Conservation (phyloP, 2,329 filamentous ascomycete genomes). For the Alternaria novae-zelandiae region DNA sequence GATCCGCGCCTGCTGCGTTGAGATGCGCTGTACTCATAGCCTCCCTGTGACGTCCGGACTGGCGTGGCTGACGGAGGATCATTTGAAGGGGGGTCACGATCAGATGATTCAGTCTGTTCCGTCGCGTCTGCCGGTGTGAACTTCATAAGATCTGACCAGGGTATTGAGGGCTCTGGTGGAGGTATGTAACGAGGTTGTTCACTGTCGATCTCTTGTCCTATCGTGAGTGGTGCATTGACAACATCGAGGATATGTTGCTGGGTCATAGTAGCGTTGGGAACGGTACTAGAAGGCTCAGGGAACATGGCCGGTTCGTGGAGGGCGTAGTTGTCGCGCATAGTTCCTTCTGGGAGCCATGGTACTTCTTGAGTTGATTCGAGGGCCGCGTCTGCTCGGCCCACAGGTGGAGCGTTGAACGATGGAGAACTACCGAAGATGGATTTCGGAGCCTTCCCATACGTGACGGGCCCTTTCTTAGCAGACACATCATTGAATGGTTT, state of each 20-base stretch:
- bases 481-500: background rate
- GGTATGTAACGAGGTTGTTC: constrained; percentile 21
- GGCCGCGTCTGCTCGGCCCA: background rate
- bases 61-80: background rate
- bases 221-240: constrained; percentile 33
- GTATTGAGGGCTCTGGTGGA: constrained; percentile 39
- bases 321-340: constrained; percentile 45
- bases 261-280: constrained; percentile 51
- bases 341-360: constrained; percentile 37
- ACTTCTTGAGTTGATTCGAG: constrained; percentile 2
- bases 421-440: constrained; percentile 1
- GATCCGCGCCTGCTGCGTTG: constrained; percentile 14
- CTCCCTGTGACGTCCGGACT: background rate
- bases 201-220: constrained; percentile 27
- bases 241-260: constrained; percentile 50
- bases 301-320: constrained; percentile 52
- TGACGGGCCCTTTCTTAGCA: constrained; percentile 7
- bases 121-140: constrained; percentile 20
- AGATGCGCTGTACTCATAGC: background rate
- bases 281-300: constrained; percentile 50
- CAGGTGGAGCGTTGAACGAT: background rate
- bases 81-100: constrained; percentile 2
- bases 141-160: constrained; percentile 47
- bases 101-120: constrained; percentile 17
- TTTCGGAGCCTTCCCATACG: constrained; percentile 18